Evolutionary conservation across 768 basidiomycete genomes (phyloP).

Genomic region (Mrakia blollopis): DNA sequence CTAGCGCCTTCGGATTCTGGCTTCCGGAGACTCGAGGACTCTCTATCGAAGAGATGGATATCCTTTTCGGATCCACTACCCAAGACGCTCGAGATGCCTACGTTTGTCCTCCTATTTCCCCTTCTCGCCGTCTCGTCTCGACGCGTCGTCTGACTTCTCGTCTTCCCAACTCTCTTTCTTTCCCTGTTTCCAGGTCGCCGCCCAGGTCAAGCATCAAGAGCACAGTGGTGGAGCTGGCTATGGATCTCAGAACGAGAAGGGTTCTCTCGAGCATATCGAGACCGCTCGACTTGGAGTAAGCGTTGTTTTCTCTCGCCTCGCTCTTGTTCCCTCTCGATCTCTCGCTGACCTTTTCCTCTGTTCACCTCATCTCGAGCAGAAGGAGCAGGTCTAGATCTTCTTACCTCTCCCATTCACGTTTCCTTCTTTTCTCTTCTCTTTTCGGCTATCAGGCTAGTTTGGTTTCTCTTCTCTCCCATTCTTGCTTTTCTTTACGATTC

Average conservation of each 20-base stretch:
- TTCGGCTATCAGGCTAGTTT: no score
- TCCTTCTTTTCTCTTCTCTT: no score
- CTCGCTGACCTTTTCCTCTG: no score
- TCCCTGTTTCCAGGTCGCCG: not conserved
- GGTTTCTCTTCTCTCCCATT: no score
- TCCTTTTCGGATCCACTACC: constrained; percentile 6
- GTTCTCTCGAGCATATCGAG: not conserved
- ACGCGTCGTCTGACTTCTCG: not conserved
- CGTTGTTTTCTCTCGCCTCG: not conserved
- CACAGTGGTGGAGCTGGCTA: not conserved
- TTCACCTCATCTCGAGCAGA: not conserved
- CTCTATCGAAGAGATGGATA: constrained; percentile 20
- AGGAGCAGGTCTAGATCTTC: not conserved
- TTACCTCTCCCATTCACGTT: not conserved
- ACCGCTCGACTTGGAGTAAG: not conserved
- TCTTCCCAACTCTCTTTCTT: not conserved
- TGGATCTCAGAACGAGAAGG: not conserved
- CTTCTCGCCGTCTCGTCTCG: no score
- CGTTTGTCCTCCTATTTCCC: not conserved
- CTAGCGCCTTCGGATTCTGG: constrained; percentile 15
- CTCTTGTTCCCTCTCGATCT: not conserved
- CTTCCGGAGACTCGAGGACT: constrained; percentile 2
- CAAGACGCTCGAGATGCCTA: constrained; percentile 7
- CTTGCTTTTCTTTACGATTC: no score
- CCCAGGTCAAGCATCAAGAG: not conserved